Evolutionary conservation across 441 rosid species (phyloP), one percentile per base, ranked within the genome.

Genomic region (Erodium chrysanthum): DNA sequence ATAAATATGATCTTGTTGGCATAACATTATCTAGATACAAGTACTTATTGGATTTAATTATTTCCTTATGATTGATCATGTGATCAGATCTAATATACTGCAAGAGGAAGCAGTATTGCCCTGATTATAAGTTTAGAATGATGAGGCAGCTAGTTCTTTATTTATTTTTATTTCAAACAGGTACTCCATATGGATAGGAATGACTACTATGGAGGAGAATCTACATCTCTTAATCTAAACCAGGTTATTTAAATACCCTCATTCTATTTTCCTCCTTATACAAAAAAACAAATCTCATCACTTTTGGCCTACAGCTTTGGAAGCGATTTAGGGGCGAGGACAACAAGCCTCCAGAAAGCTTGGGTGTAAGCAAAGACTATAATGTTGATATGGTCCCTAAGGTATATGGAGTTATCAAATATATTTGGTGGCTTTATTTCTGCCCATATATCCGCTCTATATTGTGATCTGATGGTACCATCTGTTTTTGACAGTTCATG

Each of bases 381-480:
- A 85, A 85, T 72, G 90, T 83, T 52, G 93, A 87, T 72, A 87
- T 85, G 93, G 70, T 85, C 61, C 93, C 93, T 10, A 85, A 87
- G 90, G 90, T 83, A 83, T 46, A 17, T 17, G 29, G 4, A 31
- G 15, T 37, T 64, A 10, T 15, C 20, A 14, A 5, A 14, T 12
- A 22, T 21, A 20, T 62, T 1, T 40, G 22, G 21, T 2, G 56
- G 14, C 3, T 15, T 18, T 25, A 3, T 33, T 33, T n/a, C n/a
- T n/a, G n/a, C n/a, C n/a, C n/a, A n/a, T n/a, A n/a, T n/a, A n/a
- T n/a, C n/a, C n/a, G n/a, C n/a, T n/a, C n/a, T n/a, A n/a, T n/a
- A n/a, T n/a, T n/a, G n/a, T 12, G 0, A 10, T 25, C 14, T 22
- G 18, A 7, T 50, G 68, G 25, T 70, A 67, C 15, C 0, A 68